These are phyloP conservation scores for Rosa lucieae DNA, from an alignment of 306 rosid species.

Conservation along the genomic window DNA sequence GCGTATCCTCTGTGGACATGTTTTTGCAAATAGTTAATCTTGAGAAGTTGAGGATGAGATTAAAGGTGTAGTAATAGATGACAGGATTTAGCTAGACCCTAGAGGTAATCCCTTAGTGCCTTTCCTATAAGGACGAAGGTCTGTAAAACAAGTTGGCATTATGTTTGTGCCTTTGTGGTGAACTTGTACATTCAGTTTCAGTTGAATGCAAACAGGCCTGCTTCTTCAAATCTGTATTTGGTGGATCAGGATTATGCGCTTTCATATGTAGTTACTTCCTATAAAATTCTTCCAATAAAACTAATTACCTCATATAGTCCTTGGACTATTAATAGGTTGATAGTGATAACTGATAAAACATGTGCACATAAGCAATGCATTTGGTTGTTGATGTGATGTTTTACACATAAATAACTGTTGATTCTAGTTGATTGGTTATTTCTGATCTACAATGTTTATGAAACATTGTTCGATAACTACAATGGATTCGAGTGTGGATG, in stretches of 20 bases:
- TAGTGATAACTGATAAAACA: background rate
- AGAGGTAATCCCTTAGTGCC: background rate
- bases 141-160: background rate
- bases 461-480: background rate
- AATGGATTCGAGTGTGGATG: background rate
- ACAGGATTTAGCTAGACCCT: background rate
- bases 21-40: background rate
- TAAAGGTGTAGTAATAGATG: background rate
- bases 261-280: background rate
- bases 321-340: background rate
- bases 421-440: background rate
- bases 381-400: background rate
- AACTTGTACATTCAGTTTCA: background rate
- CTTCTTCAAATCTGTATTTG: background rate
- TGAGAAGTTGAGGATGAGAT: background rate
- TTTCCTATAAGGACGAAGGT: background rate
- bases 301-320: background rate
- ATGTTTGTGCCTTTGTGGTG: background rate
- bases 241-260: background rate
- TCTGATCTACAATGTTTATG: background rate
- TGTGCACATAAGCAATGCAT: background rate
- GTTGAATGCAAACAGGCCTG: background rate
- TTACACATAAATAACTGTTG: background rate
- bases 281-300: background rate
- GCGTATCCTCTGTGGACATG: background rate